Conservation (phyloP, 352 stramenopile species). For the Globisporangium cylindrosporum region DNA sequence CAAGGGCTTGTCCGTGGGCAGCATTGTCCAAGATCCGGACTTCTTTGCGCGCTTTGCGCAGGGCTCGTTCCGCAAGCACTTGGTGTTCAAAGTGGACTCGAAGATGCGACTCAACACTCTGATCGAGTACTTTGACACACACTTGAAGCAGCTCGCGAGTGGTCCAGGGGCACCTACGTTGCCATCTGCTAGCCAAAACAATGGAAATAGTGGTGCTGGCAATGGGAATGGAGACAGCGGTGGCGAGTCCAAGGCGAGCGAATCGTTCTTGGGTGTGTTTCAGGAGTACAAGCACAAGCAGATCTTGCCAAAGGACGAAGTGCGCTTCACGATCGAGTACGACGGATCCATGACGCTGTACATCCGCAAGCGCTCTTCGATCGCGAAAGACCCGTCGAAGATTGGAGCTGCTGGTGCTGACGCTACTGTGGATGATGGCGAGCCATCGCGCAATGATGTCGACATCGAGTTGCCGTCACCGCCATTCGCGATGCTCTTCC, state of each 20-base stretch:
- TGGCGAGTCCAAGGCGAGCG: constrained; percentile 22
- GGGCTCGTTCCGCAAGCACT: constrained; percentile 62
- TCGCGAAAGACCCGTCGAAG: constrained; percentile 31
- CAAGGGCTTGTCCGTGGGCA: constrained; percentile 75
- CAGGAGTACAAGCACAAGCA: constrained; percentile 26
- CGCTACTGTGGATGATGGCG: not conserved
- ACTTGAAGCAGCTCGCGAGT: constrained; percentile 28
- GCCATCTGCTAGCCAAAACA: constrained; percentile 3
- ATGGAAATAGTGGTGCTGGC: not conserved
- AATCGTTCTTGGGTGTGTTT: constrained; percentile 31
- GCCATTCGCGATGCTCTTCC: constrained; percentile 56
- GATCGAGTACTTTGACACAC: constrained; percentile 54
- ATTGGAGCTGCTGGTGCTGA: constrained; percentile 7
- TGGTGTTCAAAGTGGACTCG: constrained; percentile 63
- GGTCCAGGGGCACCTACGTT: not conserved
- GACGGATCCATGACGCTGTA: constrained; percentile 43
- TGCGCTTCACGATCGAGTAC: constrained; percentile 43
- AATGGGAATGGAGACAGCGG: constrained; percentile 14
- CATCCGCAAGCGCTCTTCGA: constrained; percentile 36
- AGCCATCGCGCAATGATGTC: constrained; percentile 15
- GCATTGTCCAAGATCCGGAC: constrained; percentile 72
- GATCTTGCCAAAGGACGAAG: constrained; percentile 44
- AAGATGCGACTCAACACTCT: constrained; percentile 43
- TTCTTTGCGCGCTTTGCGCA: constrained; percentile 68
- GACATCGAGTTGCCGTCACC: constrained; percentile 32